phyloP scores from a whole-genome alignment of 1,139 yeast species.

The Kodamaea ohmeri region DNA sequence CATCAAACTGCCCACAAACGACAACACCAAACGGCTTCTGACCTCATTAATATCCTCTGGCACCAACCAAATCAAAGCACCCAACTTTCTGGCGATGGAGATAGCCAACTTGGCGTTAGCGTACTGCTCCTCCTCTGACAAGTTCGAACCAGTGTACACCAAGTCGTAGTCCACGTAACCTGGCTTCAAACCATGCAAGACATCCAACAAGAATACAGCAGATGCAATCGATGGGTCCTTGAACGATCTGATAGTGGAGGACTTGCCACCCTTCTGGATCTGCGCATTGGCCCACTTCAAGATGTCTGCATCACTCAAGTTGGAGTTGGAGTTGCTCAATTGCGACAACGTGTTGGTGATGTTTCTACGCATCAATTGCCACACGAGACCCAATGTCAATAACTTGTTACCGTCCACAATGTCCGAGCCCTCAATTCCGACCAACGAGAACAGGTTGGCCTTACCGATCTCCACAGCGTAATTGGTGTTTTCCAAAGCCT shows the following conservation, averaged over 20 bases:
- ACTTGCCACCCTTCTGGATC: conserved; percentile 80
- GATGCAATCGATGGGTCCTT: conserved; percentile 73
- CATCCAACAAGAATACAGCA: conserved; percentile 83
- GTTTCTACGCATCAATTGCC: conserved; percentile 99
- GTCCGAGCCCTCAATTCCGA: conserved; percentile 97
- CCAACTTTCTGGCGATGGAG: conserved; percentile 96
- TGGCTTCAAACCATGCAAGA: conserved; percentile 89
- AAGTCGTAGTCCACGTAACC: conserved; percentile 96
- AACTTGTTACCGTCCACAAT: conserved; percentile 91
- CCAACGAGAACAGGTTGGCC: conserved; percentile 85
- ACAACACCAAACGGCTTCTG: conserved; percentile 85
- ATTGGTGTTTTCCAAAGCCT: conserved; percentile 93
- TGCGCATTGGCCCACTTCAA: conserved; percentile 91
- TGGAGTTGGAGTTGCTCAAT: conserved; percentile 54
- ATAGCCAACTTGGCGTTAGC: conserved; percentile 96
- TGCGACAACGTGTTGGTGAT: conserved; percentile 78
- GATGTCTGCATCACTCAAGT: conserved; percentile 76
- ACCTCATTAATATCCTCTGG: conserved; percentile 99
- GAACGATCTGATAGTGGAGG: conserved; percentile 70
- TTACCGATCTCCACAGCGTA: conserved; percentile 96
- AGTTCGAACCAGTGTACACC: conserved; percentile 68
- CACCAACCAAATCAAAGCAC: conserved; percentile 96
- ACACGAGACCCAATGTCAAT: conserved; percentile 89
- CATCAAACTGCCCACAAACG: conserved; percentile 96
- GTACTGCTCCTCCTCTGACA: conserved; percentile 73